Conservation (phyloP, 441 rosid species). For the Populus hybrid region DNA sequence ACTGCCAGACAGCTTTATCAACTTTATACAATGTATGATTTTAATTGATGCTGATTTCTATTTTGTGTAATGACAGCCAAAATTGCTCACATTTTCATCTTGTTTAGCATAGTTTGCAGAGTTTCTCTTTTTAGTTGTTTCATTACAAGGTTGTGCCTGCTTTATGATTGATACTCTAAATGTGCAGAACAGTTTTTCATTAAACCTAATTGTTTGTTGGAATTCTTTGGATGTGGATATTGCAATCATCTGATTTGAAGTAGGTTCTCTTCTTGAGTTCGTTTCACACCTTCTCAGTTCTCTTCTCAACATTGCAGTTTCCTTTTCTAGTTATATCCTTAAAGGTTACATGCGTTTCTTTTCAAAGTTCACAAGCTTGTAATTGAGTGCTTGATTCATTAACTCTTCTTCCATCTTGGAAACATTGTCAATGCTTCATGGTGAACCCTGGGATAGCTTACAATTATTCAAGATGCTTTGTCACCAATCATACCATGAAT, state of each 20-base stretch:
- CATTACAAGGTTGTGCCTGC: neutral
- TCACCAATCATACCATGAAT: neutral
- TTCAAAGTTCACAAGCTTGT: neutral
- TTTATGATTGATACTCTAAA: neutral
- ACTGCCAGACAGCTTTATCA: conserved; percentile 87
- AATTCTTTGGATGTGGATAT: neutral
- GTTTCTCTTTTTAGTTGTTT: neutral
- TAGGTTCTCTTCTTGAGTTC: neutral
- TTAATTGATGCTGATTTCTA: neutral
- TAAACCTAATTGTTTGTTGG: neutral
- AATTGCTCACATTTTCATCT: neutral
- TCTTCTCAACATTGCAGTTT: neutral
- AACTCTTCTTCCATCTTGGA: neutral
- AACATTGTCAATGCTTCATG: neutral
- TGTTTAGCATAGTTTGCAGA: neutral
- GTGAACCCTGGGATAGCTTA: neutral
- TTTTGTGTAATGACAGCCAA: neutral
- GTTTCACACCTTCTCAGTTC: neutral
- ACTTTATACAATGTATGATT: conserved; percentile 76
- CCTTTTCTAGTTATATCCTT: neutral
- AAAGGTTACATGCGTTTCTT: neutral
- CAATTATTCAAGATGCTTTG: neutral
- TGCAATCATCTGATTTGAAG: neutral
- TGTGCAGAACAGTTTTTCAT: neutral
- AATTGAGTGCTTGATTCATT: neutral